Evolutionary conservation across 805 yeast genomes (phyloP).

Genomic region (Henningerozyma blattae): DNA sequence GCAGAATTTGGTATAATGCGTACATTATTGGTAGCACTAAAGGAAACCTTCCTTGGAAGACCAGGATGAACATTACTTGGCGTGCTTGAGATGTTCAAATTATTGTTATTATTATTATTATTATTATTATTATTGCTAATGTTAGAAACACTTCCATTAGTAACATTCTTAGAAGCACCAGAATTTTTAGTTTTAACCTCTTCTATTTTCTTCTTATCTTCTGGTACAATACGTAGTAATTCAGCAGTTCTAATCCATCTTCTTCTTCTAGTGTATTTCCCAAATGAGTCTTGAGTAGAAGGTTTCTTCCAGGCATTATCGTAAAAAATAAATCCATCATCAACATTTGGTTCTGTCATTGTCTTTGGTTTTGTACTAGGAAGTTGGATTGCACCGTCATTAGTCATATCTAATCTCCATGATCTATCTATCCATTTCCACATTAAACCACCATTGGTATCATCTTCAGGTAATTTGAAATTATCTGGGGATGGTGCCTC

Average conservation of each 20-base stretch:
- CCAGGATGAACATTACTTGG: background rate
- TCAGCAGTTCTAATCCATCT: constrained; percentile 96
- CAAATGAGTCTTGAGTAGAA: constrained; percentile 72
- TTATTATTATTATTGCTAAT: background rate
- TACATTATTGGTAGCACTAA: constrained; percentile 19
- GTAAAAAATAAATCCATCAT: constrained; percentile 79
- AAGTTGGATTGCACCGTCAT: constrained; percentile 73
- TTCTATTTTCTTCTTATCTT: constrained; percentile 1
- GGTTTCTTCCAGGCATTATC: constrained; percentile 95
- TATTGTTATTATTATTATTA: background rate
- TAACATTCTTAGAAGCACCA: no score
- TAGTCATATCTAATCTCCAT: constrained; percentile 84
- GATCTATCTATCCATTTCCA: constrained; percentile 95
- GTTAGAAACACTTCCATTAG: constrained; percentile 2
- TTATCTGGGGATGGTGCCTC: constrained; percentile 67
- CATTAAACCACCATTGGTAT: constrained; percentile 51
- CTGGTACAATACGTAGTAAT: constrained; percentile 31
- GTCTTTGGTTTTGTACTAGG: constrained; percentile 44
- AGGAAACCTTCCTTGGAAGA: constrained; percentile 20
- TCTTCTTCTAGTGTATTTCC: constrained; percentile 87
- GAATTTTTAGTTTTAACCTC: background rate
- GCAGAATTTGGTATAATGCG: constrained; percentile 20
- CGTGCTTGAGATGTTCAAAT: constrained; percentile 1
- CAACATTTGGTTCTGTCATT: constrained; percentile 55
- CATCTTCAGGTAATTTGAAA: constrained; percentile 71